These are phyloP conservation scores for Paecilomyces dactylethromorphus DNA, from an alignment of 2,329 filamentous ascomycete genomes.

Conservation along the genomic window DNA sequence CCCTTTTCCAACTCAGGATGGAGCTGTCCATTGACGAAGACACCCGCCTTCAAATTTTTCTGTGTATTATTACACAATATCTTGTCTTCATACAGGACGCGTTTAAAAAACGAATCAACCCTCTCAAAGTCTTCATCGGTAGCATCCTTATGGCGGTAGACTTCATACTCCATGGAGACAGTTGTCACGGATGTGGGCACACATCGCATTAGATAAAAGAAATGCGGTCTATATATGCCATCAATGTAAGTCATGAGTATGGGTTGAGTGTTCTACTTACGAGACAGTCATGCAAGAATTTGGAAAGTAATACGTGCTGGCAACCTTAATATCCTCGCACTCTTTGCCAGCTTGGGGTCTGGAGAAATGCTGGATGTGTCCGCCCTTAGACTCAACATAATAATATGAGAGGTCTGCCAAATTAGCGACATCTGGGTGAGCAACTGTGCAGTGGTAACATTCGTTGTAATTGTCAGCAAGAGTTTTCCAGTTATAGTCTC, in stretches of 20 bases:
- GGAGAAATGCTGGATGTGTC: constrained; percentile 46
- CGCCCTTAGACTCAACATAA: constrained; percentile 43
- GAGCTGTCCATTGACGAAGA: constrained; percentile 58
- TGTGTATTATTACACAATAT: constrained; percentile 54
- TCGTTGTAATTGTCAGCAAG: constrained; percentile 59
- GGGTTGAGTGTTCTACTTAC: constrained; percentile 21
- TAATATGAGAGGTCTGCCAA: constrained; percentile 54
- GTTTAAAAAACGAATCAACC: constrained; percentile 56
- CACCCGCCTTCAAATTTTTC: constrained; percentile 54
- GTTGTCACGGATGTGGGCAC: constrained; percentile 47
- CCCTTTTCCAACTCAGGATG: constrained; percentile 57
- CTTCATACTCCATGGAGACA: constrained; percentile 56
- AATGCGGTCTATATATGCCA: constrained; percentile 43
- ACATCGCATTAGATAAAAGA: constrained; percentile 59
- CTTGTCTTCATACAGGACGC: constrained; percentile 60
- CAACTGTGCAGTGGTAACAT: constrained; percentile 57
- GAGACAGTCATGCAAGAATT: constrained; percentile 24
- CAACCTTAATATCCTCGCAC: constrained; percentile 36
- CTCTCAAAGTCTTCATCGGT: constrained; percentile 52
- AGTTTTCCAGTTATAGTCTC: constrained; percentile 56
- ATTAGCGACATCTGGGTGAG: constrained; percentile 52
- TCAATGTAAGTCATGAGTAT: neutral
- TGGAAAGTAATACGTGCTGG: constrained; percentile 28
- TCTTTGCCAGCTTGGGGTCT: constrained; percentile 41
- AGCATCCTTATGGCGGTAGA: constrained; percentile 56